phyloP scores from a whole-genome alignment of 164 flowering plant genomes.

The Piper betle region DNA sequence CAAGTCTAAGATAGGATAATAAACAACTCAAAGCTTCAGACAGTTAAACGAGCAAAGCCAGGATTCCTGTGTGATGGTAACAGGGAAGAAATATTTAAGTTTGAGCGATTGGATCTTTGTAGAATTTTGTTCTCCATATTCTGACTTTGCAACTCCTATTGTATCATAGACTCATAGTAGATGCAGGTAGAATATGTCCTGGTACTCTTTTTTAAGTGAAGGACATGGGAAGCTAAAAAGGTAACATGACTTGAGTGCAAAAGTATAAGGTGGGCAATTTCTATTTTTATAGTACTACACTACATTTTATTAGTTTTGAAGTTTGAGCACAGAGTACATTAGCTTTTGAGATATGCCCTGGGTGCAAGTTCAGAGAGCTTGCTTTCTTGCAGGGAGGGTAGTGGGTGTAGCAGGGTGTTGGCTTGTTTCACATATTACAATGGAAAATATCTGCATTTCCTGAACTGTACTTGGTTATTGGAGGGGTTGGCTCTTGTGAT shows the following conservation, averaged over 20 bases:
- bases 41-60: conserved; percentile 6
- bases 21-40: not conserved
- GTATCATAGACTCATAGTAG: no score
- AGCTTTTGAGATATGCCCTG: conserved; percentile 24
- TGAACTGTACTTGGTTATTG: not conserved
- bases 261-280: not conserved
- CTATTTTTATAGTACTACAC: not conserved
- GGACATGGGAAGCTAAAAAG: not conserved
- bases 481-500: not conserved
- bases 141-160: not conserved
- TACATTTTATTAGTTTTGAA: conserved; percentile 1
- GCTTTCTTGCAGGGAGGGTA: not conserved
- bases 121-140: not conserved
- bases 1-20: conserved; percentile 1
- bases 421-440: not conserved
- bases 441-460: not conserved
- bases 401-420: not conserved
- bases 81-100: conserved; percentile 1
- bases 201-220: not conserved
- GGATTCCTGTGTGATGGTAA: conserved; percentile 8
- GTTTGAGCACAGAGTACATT: conserved; percentile 13
- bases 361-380: conserved; percentile 8
- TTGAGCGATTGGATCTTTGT: not conserved
- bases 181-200: not conserved
- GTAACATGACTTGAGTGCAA: not conserved